Conservation (phyloP, 192 early-diverging fungal genomes). For the Coemansia sp. region DNA sequence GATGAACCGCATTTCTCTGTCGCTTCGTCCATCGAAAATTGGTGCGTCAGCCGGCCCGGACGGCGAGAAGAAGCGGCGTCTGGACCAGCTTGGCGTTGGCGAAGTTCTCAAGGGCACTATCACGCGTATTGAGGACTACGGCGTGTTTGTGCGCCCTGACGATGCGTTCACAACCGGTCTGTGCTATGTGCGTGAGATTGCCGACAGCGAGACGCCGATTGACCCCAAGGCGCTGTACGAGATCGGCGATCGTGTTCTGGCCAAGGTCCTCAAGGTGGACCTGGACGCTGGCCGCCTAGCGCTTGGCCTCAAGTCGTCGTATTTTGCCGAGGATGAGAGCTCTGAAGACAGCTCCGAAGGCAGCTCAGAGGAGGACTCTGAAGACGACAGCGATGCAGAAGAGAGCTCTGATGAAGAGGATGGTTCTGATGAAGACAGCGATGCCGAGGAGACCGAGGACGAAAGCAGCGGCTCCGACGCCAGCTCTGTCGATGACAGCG, state of each 20-base stretch:
- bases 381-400: not conserved
- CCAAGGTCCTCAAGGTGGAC: constrained; percentile 71
- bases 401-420: too few relatives aligned
- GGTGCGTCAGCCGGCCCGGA: constrained; percentile 21
- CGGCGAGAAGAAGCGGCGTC: constrained; percentile 28
- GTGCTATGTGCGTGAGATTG: constrained; percentile 79
- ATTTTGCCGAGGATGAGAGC: constrained; percentile 56
- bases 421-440: not conserved
- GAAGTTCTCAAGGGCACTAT: constrained; percentile 76
- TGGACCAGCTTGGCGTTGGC: constrained; percentile 61
- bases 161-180: constrained; percentile 71
- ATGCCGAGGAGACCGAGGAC: constrained; percentile 6
- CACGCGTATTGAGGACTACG: constrained; percentile 65
- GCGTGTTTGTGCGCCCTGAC: constrained; percentile 77
- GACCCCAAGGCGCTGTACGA: constrained; percentile 65
- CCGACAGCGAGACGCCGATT: constrained; percentile 68
- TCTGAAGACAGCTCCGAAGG: constrained; percentile 1
- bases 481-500: not conserved
- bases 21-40: constrained; percentile 59
- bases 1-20: constrained; percentile 60
- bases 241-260: constrained; percentile 79
- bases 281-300: constrained; percentile 58
- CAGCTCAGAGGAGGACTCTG: constrained; percentile 6
- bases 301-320: constrained; percentile 80
- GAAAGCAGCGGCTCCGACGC: not conserved